phyloP scores from a whole-genome alignment of 2,329 filamentous ascomycete species.

The Berkeleyomyces basicola region DNA sequence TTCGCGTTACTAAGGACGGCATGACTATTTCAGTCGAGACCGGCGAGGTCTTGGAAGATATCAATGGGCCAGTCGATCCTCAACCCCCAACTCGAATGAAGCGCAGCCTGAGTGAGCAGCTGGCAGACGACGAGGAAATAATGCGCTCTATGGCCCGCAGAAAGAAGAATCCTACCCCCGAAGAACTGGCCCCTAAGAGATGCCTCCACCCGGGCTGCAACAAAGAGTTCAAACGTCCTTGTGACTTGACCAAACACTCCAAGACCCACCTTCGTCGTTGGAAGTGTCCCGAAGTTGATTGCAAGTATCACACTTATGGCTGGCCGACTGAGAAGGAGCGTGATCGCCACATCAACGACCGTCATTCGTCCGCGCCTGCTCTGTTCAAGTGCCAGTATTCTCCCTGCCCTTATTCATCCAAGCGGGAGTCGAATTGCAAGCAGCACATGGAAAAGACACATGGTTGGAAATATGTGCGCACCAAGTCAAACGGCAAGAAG shows the following conservation, averaged over 20 bases:
- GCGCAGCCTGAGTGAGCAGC: slow-evolving; percentile 50
- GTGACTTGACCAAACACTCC: slow-evolving; percentile 93
- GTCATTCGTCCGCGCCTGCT: slow-evolving; percentile 64
- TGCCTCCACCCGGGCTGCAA: slow-evolving; percentile 62
- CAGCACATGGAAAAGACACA: slow-evolving; percentile 98
- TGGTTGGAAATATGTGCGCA: slow-evolving; percentile 75
- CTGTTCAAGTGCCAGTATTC: slow-evolving; percentile 72
- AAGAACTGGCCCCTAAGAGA: slow-evolving; percentile 64
- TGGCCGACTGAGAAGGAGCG: slow-evolving; percentile 98
- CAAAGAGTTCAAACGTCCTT: slow-evolving; percentile 93
- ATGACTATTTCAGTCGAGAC: slow-evolving; percentile 64
- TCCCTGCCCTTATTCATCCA: slow-evolving; percentile 83
- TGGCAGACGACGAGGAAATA: slow-evolving; percentile 65
- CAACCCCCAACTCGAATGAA: slow-evolving; percentile 39
- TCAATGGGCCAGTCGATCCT: slow-evolving; percentile 22
- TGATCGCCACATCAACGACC: slow-evolving; percentile 91
- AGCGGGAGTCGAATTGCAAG: slow-evolving; percentile 92
- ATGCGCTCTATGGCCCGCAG: slow-evolving; percentile 88
- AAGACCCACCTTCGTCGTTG: slow-evolving; percentile 94
- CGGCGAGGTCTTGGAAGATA: slow-evolving; percentile 42
- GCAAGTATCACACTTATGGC: slow-evolving; percentile 79
- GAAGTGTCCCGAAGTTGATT: slow-evolving; percentile 70
- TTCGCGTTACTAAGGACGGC: slow-evolving; percentile 65
- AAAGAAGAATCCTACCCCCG: slow-evolving; percentile 79
- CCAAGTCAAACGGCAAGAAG: slow-evolving; percentile 76